Evolutionary conservation across 75 land plant species (phyloP).

Genomic region (Pseudotsuga menziesii): DNA sequence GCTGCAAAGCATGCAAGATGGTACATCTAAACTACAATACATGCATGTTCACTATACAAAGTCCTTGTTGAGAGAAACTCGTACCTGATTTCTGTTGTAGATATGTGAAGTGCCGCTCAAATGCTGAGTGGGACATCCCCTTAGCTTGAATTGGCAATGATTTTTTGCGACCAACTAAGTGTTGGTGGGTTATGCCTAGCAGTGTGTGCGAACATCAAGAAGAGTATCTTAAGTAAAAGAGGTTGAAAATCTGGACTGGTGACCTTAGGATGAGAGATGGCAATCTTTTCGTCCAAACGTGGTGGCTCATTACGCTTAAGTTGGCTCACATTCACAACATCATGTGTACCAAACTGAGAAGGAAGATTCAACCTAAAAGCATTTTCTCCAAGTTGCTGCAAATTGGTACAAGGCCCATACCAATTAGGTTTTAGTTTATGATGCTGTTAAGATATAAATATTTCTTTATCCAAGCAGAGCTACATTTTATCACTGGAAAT

Average conservation of each 20-base stretch:
- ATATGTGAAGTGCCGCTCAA: neutral
- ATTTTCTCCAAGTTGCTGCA: neutral
- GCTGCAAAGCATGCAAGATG: too few species aligned
- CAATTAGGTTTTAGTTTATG: neutral
- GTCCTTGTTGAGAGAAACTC: neutral
- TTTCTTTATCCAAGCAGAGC: neutral
- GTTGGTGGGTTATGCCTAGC: neutral
- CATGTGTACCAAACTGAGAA: slow-evolving; percentile 1
- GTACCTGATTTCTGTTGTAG: neutral
- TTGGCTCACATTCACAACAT: neutral
- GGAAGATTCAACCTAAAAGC: neutral
- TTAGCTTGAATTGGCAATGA: neutral
- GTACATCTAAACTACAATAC: too few species aligned
- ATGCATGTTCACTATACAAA: neutral
- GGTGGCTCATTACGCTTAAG: neutral
- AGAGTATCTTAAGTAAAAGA: neutral
- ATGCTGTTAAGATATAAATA: neutral
- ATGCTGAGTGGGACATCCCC: neutral
- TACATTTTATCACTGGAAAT: neutral
- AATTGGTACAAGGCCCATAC: neutral
- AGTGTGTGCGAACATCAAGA: neutral
- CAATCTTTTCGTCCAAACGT: neutral
- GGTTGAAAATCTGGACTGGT: neutral
- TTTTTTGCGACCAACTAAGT: neutral
- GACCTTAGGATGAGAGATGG: neutral